Evolutionary conservation across 2,329 filamentous ascomycete species (phyloP).

Genomic region (Furcasterigmium furcatum): DNA sequence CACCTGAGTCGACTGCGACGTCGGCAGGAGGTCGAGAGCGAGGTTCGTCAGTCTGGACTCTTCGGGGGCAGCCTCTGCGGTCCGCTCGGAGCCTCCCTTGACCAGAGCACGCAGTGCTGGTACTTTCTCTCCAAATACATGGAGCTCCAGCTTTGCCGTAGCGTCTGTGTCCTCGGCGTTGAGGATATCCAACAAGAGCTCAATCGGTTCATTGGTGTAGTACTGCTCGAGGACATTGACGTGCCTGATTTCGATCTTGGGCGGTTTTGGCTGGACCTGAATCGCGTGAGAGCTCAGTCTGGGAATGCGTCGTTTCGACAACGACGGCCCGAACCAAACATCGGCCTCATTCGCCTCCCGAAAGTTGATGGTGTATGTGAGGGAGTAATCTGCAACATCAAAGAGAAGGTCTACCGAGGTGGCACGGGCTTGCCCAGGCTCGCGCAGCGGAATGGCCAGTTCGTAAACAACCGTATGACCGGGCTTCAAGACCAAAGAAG

Average conservation of each 20-base stretch:
- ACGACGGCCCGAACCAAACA: conserved; percentile 47
- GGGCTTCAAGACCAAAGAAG: conserved; percentile 62
- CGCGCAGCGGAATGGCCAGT: conserved; percentile 70
- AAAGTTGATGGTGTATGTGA: conserved; percentile 63
- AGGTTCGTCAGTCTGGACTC: conserved; percentile 40
- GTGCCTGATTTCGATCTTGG: conserved; percentile 78
- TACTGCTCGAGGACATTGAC: conserved; percentile 65
- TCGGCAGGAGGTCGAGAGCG: conserved; percentile 43
- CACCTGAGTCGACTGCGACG: conserved; percentile 36
- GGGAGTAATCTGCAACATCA: conserved; percentile 60
- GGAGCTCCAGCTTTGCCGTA: conserved; percentile 65
- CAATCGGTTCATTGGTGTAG: conserved; percentile 79
- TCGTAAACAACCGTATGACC: conserved; percentile 69
- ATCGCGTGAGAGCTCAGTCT: conserved; percentile 53
- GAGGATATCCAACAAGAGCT: conserved; percentile 63
- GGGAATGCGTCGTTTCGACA: conserved; percentile 40
- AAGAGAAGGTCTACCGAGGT: conserved; percentile 61
- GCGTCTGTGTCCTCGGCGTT: conserved; percentile 85
- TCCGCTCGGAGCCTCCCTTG: conserved; percentile 26
- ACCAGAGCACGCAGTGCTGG: conserved; percentile 42
- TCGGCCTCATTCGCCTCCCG: conserved; percentile 35
- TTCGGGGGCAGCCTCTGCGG: conserved; percentile 29
- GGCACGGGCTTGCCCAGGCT: conserved; percentile 74
- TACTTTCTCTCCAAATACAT: conserved; percentile 57
- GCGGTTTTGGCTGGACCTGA: conserved; percentile 80